Conservation (phyloP, 495 filamentous ascomycete species). For the Penicillium waksmanii region DNA sequence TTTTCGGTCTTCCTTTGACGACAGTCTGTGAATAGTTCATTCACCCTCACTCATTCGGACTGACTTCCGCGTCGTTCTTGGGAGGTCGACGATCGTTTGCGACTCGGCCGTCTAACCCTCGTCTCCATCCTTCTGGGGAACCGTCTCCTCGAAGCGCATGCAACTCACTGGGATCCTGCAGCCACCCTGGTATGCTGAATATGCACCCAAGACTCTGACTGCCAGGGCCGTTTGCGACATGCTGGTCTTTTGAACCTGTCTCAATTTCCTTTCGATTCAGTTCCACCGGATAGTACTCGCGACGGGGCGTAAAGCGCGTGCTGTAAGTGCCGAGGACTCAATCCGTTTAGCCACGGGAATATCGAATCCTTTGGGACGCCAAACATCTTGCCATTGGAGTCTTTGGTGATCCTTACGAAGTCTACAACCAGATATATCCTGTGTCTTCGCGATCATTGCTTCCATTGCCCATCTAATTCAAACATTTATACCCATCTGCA, state of each 20-base stretch:
- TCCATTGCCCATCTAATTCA: neutral
- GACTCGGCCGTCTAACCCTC: constrained; percentile 10
- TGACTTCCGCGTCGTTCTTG: constrained; percentile 22
- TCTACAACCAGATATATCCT: neutral
- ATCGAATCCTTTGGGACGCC: constrained; percentile 1
- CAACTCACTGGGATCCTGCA: constrained; percentile 37
- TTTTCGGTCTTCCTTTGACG: neutral
- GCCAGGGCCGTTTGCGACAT: constrained; percentile 36
- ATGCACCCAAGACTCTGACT: constrained; percentile 34
- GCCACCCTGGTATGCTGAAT: constrained; percentile 38
- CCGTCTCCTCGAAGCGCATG: constrained; percentile 24
- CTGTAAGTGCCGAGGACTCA: constrained; percentile 14
- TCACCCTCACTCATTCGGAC: constrained; percentile 14
- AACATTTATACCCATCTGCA: constrained; percentile 1
- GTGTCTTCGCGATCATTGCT: neutral
- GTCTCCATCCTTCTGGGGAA: constrained; percentile 5
- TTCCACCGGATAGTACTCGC: constrained; percentile 20
- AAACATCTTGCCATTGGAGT: neutral
- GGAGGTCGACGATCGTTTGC: constrained; percentile 19
- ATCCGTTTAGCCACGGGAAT: constrained; percentile 9
- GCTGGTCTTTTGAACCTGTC: constrained; percentile 32
- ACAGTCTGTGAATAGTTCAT: neutral
- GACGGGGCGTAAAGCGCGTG: constrained; percentile 15
- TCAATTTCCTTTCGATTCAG: constrained; percentile 23
- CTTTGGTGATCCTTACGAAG: neutral